A percentile compares a stretch with the other conserved stretches of the same genome.
Evolutionary conservation across 1,284 basidiomycete species (phyloP).

Genomic region (Trichosporon ovoides): DNA sequence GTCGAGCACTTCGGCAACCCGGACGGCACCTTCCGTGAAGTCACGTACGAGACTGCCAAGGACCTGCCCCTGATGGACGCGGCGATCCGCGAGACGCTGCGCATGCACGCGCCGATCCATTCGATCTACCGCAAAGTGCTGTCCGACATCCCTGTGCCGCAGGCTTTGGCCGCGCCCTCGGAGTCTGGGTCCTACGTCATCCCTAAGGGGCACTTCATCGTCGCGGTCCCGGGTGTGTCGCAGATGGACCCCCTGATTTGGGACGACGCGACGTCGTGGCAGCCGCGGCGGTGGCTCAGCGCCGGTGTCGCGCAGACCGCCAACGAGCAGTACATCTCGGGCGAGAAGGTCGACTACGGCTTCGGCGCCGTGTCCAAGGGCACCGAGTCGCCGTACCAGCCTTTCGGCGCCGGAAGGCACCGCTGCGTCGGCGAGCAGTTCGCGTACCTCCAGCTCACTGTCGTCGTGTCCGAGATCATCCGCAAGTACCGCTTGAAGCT

Average conservation of each 20-base stretch:
- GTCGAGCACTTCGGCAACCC: slow-evolving; percentile 71
- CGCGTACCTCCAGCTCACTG: slow-evolving; percentile 89
- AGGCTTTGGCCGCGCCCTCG: slow-evolving; percentile 70
- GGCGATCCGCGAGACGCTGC: slow-evolving; percentile 86
- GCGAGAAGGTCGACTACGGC: slow-evolving; percentile 91
- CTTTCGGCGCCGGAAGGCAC: slow-evolving; percentile 93
- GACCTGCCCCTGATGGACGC: slow-evolving; percentile 78
- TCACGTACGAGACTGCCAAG: slow-evolving; percentile 82
- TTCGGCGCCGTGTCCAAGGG: slow-evolving; percentile 91
- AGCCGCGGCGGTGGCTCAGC: slow-evolving; percentile 80
- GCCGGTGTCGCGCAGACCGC: slow-evolving; percentile 71
- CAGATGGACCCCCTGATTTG: slow-evolving; percentile 84
- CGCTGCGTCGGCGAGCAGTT: slow-evolving; percentile 61
- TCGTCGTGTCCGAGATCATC: slow-evolving; percentile 72
- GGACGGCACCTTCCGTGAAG: slow-evolving; percentile 71
- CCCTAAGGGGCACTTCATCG: slow-evolving; percentile 83
- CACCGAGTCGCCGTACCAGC: slow-evolving; percentile 84
- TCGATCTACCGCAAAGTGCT: slow-evolving; percentile 73
- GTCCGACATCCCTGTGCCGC: slow-evolving; percentile 74
- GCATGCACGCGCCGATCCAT: slow-evolving; percentile 88
- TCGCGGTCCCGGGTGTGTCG: slow-evolving; percentile 82
- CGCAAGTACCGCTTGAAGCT: slow-evolving; percentile 73
- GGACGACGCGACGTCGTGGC: slow-evolving; percentile 68
- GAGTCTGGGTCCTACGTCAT: slow-evolving; percentile 70
- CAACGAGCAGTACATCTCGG: slow-evolving; percentile 62